Evolutionary conservation across 78 protist genomes (phyloP).

Genomic region (Dictyostelium intermedium): DNA sequence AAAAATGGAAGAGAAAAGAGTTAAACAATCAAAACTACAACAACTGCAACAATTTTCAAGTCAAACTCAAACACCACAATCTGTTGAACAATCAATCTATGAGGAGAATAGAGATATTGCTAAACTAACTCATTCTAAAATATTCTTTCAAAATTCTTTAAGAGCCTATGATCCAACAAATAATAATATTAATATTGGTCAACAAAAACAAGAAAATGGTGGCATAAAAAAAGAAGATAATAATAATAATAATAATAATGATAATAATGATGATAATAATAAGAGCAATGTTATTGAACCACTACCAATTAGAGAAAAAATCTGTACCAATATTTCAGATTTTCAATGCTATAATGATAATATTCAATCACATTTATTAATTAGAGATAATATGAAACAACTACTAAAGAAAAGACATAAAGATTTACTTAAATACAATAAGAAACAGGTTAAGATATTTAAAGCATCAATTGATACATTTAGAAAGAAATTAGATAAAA

Average conservation of each 20-base stretch:
- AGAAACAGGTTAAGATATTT: constrained; percentile 1
- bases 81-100: not conserved
- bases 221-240: not conserved
- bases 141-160: constrained; percentile 14
- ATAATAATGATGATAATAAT: not conserved
- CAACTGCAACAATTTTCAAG: not conserved
- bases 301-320: not conserved
- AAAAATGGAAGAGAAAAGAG: not conserved
- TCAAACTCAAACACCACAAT: not conserved
- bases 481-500: constrained; percentile 7
- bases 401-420: not conserved
- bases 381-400: not conserved
- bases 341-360: constrained; percentile 23
- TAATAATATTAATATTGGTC: not conserved
- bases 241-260: not conserved
- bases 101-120: not conserved
- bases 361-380: not conserved
- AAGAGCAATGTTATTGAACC: not conserved
- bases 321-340: not conserved
- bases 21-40: not conserved
- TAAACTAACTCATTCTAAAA: not conserved
- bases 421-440: not conserved
- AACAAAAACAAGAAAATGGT: not conserved
- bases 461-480: constrained; percentile 17
- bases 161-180: not conserved